Evolutionary conservation across 1,139 yeast species (phyloP).

Genomic region (Kazachstania sp.): DNA sequence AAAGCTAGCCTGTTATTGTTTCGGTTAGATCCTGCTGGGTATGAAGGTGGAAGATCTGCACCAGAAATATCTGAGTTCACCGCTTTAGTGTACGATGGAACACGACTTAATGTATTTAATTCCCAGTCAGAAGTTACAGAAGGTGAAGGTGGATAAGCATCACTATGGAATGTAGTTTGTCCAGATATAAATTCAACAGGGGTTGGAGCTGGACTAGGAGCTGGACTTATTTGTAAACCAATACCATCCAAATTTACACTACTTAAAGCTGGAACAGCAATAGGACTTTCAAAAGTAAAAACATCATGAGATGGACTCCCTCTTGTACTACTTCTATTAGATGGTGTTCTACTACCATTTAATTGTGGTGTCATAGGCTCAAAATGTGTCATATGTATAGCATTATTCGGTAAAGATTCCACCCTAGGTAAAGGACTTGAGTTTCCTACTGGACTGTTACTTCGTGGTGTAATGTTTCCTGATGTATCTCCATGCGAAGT

Average conservation of each 20-base stretch:
- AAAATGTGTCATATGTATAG: not conserved
- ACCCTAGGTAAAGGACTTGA: not conserved
- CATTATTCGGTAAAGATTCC: not conserved
- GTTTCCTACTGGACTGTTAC: not conserved
- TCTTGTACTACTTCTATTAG: not conserved
- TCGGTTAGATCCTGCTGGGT: slow-evolving; percentile 31
- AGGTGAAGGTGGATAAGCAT: slow-evolving; percentile 15
- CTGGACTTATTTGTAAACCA: slow-evolving; percentile 19
- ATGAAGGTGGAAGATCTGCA: slow-evolving; percentile 54
- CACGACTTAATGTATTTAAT: slow-evolving; percentile 46
- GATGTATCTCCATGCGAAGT: slow-evolving; percentile 47
- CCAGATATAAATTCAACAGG: slow-evolving; percentile 47
- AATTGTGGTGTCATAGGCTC: not conserved
- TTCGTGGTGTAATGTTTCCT: not conserved
- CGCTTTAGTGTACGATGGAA: slow-evolving; percentile 81
- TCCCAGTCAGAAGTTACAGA: slow-evolving; percentile 34
- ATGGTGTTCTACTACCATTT: not conserved
- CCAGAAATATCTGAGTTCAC: slow-evolving; percentile 41
- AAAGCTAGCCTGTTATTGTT: not conserved
- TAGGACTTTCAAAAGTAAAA: not conserved
- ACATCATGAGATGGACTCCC: not conserved
- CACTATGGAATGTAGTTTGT: slow-evolving; percentile 37
- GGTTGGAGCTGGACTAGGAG: slow-evolving; percentile 39
- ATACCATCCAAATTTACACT: not conserved
- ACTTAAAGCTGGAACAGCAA: not conserved